Evolutionary conservation across 2,329 filamentous ascomycete species (phyloP).

Genomic region (Microcyclospora tardicrescens): DNA sequence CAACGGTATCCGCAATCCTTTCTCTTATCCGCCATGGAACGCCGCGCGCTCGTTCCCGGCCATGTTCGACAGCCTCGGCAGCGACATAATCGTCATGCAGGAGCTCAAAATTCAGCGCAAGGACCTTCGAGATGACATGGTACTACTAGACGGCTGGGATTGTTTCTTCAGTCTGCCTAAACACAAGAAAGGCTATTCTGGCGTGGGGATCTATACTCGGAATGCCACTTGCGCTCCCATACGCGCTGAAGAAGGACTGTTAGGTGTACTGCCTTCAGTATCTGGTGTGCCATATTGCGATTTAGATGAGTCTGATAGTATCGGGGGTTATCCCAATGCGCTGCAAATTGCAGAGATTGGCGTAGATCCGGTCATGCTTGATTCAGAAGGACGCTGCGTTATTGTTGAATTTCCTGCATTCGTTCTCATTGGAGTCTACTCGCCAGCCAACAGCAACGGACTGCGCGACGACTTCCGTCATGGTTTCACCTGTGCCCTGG

Average conservation of each 20-base stretch:
- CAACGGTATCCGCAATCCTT: constrained; percentile 43
- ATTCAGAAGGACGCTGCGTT: constrained; percentile 84
- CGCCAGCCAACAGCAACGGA: constrained; percentile 78
- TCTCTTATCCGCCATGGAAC: constrained; percentile 41
- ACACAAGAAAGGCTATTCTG: constrained; percentile 93
- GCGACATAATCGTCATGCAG: constrained; percentile 90
- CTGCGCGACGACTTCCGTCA: constrained; percentile 69
- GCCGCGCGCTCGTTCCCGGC: constrained; percentile 36
- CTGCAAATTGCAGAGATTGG: constrained; percentile 51
- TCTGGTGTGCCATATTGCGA: constrained; percentile 59
- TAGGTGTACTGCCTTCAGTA: constrained; percentile 63
- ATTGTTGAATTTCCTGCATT: constrained; percentile 90
- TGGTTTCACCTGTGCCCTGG: constrained; percentile 66
- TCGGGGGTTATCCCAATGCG: constrained; percentile 73
- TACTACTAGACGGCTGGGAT: constrained; percentile 88
- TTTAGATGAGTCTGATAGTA: constrained; percentile 58
- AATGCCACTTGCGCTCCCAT: constrained; percentile 75
- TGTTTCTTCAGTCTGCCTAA: constrained; percentile 88
- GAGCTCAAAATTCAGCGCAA: constrained; percentile 94
- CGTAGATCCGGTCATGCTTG: constrained; percentile 59
- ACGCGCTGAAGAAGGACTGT: constrained; percentile 84
- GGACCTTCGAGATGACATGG: constrained; percentile 89
- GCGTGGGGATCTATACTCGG: constrained; percentile 90
- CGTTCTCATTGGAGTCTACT: constrained; percentile 84
- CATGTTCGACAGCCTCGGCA: constrained; percentile 89